Evolutionary conservation across 768 basidiomycete genomes (phyloP).

Genomic region (Phaffia australis): DNA sequence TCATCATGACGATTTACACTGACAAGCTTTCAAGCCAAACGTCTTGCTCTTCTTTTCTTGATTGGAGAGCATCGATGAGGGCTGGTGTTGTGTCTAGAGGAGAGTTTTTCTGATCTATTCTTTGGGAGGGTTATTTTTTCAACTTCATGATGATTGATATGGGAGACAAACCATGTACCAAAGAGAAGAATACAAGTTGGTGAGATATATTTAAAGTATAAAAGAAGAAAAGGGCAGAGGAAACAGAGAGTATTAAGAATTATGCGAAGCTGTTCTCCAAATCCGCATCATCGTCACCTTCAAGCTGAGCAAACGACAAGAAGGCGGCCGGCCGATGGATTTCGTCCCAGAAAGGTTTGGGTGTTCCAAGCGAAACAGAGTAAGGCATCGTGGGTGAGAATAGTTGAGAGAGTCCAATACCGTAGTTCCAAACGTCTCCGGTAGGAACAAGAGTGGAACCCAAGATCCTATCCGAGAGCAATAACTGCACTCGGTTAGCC

Average conservation of each 20-base stretch:
- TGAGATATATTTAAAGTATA: not conserved
- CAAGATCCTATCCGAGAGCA: conserved; percentile 87
- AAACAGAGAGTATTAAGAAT: not conserved
- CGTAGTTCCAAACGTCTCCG: conserved; percentile 94
- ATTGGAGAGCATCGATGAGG: not conserved
- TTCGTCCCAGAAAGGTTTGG: conserved; percentile 89
- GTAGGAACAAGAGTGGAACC: conserved; percentile 92
- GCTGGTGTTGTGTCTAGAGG: too few species aligned
- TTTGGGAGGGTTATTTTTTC: not conserved
- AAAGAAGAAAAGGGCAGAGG: not conserved
- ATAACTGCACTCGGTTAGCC: conserved; percentile 65
- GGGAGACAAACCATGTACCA: too few species aligned
- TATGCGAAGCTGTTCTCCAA: conserved; percentile 74
- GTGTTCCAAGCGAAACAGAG: conserved; percentile 79
- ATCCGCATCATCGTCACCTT: conserved; percentile 85
- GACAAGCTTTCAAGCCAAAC: too few species aligned
- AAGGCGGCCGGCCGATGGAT: conserved; percentile 90
- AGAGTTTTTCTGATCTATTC: too few species aligned
- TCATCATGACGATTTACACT: conserved; percentile 1
- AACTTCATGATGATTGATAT: not conserved
- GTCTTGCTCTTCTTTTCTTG: conserved; percentile 1
- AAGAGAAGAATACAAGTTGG: too few species aligned
- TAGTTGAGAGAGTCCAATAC: conserved; percentile 75
- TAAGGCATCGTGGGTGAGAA: conserved; percentile 76
- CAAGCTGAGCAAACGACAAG: conserved; percentile 86